These are phyloP conservation scores for Colletotrichum sp. DNA, from an alignment of 2,329 filamentous ascomycete genomes.

Conservation along the genomic window DNA sequence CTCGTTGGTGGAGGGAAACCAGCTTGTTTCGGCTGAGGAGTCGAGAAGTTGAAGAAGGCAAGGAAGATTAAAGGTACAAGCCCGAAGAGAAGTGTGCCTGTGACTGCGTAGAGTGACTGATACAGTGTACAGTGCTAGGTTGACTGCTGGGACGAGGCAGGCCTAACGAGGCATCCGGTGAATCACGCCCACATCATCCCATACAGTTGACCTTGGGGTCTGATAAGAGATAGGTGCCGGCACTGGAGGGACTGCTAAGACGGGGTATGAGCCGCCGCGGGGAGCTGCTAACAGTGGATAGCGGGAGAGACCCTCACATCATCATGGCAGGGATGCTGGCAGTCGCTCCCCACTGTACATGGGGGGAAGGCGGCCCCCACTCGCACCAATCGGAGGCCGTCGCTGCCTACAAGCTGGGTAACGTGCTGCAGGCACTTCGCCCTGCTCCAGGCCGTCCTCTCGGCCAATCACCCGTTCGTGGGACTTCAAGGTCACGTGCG, in stretches of 20 bases:
- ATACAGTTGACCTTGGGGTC: not conserved
- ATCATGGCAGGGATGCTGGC: conserved; percentile 14
- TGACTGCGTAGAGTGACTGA: not conserved
- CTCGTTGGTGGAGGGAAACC: conserved; percentile 10
- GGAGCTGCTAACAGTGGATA: conserved; percentile 19
- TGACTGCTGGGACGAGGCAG: conserved; percentile 5
- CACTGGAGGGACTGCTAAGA: not conserved
- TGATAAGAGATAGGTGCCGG: conserved; percentile 22
- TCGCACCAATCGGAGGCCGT: conserved; percentile 5
- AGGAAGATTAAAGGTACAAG: not conserved
- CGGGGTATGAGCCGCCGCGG: not conserved
- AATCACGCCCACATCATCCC: conserved; percentile 20
- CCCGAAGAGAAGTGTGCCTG: conserved; percentile 15
- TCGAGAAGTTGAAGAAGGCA: conserved; percentile 16
- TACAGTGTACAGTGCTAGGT: conserved; percentile 19
- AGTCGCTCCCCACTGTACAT: not conserved
- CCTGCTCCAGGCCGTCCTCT: not conserved
- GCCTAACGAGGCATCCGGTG: conserved; percentile 17
- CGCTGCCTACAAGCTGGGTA: conserved; percentile 5
- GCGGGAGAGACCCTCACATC: conserved; percentile 19
- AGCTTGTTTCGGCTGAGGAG: conserved; percentile 3
- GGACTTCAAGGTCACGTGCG: not conserved
- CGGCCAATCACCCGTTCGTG: not conserved
- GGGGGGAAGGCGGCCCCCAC: not conserved
- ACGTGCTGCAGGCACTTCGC: conserved; percentile 11